These are phyloP conservation scores for Cystoderma amianthinum DNA, from an alignment of 768 basidiomycete species.

Conservation along the genomic window DNA sequence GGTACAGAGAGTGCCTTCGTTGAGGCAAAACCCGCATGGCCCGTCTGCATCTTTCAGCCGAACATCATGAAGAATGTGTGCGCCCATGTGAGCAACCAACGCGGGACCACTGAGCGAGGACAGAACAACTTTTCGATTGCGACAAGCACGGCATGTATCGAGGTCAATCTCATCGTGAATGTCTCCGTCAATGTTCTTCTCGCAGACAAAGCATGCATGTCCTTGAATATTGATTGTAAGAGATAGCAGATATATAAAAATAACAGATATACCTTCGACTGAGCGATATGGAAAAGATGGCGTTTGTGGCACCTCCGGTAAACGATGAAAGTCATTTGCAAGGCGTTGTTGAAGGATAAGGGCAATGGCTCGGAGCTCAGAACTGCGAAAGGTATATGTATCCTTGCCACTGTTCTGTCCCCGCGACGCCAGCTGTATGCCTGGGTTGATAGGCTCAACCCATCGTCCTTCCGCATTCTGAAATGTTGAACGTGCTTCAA, in stretches of 20 bases:
- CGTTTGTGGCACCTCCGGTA: slow-evolving; percentile 1
- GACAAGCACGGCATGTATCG: slow-evolving; percentile 2
- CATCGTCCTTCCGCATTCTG: slow-evolving; percentile 5
- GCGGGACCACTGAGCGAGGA: slow-evolving; percentile 1
- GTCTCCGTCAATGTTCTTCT: slow-evolving; percentile 1
- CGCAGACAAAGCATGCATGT: slow-evolving; percentile 6
- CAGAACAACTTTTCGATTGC: not conserved
- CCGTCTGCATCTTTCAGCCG: not conserved
- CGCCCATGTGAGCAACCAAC: slow-evolving; percentile 6
- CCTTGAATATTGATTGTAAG: slow-evolving; percentile 3
- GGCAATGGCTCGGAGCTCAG: slow-evolving; percentile 1
- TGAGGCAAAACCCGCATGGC: slow-evolving; percentile 6
- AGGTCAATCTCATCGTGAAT: not conserved
- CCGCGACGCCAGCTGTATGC: slow-evolving; percentile 2
- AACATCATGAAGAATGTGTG: slow-evolving; percentile 6
- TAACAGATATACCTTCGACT: slow-evolving; percentile 2
- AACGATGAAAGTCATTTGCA: not conserved
- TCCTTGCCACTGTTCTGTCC: slow-evolving; percentile 4
- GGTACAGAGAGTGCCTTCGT: not conserved
- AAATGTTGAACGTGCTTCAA: slow-evolving; percentile 5
- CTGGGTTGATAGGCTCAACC: slow-evolving; percentile 6
- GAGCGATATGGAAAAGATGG: slow-evolving; percentile 7
- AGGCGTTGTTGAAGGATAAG: slow-evolving; percentile 3
- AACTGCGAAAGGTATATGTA: slow-evolving; percentile 4
- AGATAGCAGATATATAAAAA: not conserved